Evolutionary conservation across 2,329 filamentous ascomycete genomes (phyloP).

Genomic region (Cytospora schulzeri): DNA sequence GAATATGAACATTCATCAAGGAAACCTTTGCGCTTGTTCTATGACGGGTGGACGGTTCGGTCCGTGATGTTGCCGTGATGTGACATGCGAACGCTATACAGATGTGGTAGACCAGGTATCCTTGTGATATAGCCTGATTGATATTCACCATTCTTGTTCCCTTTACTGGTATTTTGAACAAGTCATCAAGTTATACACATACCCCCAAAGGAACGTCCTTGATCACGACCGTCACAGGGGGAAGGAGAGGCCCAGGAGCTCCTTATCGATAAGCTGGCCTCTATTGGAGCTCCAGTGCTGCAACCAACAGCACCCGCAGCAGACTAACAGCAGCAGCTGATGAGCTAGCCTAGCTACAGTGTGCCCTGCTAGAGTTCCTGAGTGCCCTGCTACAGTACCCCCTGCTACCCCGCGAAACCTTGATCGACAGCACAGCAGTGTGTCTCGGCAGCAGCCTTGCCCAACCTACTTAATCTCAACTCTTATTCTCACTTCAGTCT

Average conservation of each 20-base stretch:
- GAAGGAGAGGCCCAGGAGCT: not conserved
- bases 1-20: conserved; percentile 24
- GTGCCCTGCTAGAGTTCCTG: too few species aligned
- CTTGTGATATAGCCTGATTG: too few species aligned
- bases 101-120: not conserved
- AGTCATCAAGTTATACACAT: too few species aligned
- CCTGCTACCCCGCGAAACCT: not conserved
- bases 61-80: not conserved
- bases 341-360: too few species aligned
- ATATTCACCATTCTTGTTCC: not conserved
- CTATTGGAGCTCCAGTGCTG: not conserved
- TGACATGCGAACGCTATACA: not conserved
- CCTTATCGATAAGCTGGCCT: not conserved
- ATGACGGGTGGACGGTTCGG: not conserved
- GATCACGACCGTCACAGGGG: not conserved
- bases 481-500: not conserved
- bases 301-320: too few species aligned
- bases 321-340: not conserved
- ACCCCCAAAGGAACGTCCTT: not conserved
- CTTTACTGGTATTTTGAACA: not conserved
- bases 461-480: too few species aligned
- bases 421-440: not conserved
- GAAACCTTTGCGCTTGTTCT: not conserved
- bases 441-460: not conserved
- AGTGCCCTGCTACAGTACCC: too few species aligned